phyloP scores from a whole-genome alignment of 805 yeast species.

The Cyberlindnera lachancei region DNA sequence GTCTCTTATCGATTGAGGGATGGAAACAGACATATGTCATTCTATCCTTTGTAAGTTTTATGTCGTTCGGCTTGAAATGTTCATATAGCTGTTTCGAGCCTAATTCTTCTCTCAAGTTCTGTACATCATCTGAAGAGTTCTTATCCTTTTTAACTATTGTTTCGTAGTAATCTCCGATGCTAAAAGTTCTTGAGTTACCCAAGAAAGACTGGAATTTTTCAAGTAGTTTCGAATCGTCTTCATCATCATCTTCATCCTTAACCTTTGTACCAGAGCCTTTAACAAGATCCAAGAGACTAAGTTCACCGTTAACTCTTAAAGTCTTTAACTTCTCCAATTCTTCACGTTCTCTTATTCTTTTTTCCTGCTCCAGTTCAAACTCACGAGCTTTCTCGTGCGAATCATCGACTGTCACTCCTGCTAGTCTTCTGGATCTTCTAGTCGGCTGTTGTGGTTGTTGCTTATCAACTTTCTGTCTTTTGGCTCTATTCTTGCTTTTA shows the following conservation, averaged over 20 bases:
- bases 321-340: conserved; percentile 44
- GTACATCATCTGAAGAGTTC: conserved; percentile 33
- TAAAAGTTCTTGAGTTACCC: conserved; percentile 28
- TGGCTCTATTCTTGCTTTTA: conserved; percentile 5
- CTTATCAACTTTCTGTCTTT: conserved; percentile 20
- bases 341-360: conserved; percentile 28
- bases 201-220: conserved; percentile 24
- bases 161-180: conserved; percentile 68
- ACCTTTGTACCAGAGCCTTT: conserved; percentile 33
- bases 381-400: conserved; percentile 25
- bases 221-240: conserved; percentile 26
- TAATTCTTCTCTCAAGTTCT: conserved; percentile 46
- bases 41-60: conserved; percentile 61
- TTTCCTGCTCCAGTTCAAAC: conserved; percentile 18
- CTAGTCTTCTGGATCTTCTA: conserved; percentile 71
- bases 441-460: too few species aligned
- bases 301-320: conserved; percentile 58
- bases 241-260: conserved; percentile 25
- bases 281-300: conserved; percentile 52
- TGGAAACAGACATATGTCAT: conserved; percentile 72
- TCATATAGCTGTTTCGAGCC: conserved; percentile 43
- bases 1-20: conserved; percentile 54
- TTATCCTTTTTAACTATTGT: conserved; percentile 34
- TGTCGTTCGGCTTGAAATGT: conserved; percentile 57
- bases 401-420: conserved; percentile 59